Evolutionary conservation across 2,329 filamentous ascomycete genomes (phyloP).

Genomic region (Didymella sp.): DNA sequence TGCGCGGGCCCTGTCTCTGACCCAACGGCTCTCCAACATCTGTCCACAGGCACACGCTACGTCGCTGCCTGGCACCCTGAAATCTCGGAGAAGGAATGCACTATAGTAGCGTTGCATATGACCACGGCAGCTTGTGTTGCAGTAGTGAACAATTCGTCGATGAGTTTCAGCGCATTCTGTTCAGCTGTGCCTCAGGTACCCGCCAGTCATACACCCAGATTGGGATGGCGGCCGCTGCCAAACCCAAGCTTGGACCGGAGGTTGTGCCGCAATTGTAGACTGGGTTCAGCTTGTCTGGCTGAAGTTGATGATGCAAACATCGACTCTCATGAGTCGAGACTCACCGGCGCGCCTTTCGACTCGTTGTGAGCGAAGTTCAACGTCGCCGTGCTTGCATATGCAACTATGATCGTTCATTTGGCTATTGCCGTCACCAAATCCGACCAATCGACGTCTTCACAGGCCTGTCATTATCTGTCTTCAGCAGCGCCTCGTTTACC

Average conservation of each 20-base stretch:
- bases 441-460: conserved; percentile 5
- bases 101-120: conserved; percentile 13
- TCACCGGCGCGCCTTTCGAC: conserved; percentile 4
- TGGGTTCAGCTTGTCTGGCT: conserved; percentile 21
- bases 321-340: conserved; percentile 4
- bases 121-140: conserved; percentile 26
- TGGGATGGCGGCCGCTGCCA: conserved; percentile 36
- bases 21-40: conserved; percentile 16
- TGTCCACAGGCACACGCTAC: background rate
- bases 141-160: conserved; percentile 1
- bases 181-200: conserved; percentile 30
- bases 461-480: background rate
- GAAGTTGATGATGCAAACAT: conserved; percentile 7
- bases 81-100: conserved; percentile 6
- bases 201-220: conserved; percentile 26
- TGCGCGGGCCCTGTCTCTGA: conserved; percentile 14
- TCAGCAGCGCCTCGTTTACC: conserved; percentile 5
- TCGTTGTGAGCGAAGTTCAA: background rate
- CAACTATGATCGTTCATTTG: background rate
- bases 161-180: conserved; percentile 14
- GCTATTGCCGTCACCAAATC: background rate
- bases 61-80: conserved; percentile 24
- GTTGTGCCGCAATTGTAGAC: conserved; percentile 25
- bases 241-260: conserved; percentile 24
- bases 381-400: conserved; percentile 5